These are phyloP conservation scores for Myxozyma nipponensis DNA, from an alignment of 805 yeast genomes.

Conservation along the genomic window DNA sequence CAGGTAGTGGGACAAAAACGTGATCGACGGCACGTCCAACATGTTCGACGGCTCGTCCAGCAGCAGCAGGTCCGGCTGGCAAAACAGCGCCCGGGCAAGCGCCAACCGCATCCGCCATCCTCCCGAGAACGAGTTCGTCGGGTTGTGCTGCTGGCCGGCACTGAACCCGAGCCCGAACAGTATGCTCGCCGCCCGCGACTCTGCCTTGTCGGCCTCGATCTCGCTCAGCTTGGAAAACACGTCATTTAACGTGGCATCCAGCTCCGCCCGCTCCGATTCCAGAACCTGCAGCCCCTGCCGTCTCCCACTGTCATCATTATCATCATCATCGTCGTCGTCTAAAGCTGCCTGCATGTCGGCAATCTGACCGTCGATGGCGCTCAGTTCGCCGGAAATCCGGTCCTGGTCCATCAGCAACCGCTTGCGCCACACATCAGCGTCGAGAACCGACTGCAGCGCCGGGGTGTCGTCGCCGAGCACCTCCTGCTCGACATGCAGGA, in stretches of 20 bases:
- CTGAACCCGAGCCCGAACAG: constrained; percentile 92
- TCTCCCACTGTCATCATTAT: constrained; percentile 40
- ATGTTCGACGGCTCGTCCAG: constrained; percentile 99
- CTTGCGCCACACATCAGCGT: constrained; percentile 99
- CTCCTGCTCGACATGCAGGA: constrained; percentile 97
- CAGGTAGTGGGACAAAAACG: constrained; percentile 83
- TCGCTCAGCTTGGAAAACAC: constrained; percentile 79
- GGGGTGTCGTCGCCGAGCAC: constrained; percentile 85
- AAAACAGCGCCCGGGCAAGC: constrained; percentile 95
- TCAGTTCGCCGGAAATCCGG: constrained; percentile 56
- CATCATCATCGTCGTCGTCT: constrained; percentile 30
- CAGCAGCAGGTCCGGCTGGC: constrained; percentile 88
- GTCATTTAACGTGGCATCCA: constrained; percentile 71
- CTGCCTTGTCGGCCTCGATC: constrained; percentile 97
- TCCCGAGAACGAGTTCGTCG: constrained; percentile 94
- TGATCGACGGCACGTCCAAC: constrained; percentile 99
- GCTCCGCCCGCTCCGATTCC: constrained; percentile 86
- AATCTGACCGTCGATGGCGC: constrained; percentile 63
- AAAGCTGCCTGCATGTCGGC: constrained; percentile 45
- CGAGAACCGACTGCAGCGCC: constrained; percentile 93
- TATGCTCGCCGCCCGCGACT: constrained; percentile 92
- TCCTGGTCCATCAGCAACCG: constrained; percentile 73
- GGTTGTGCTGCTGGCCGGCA: constrained; percentile 70
- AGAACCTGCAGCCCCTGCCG: constrained; percentile 62
- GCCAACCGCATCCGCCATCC: constrained; percentile 99